These are phyloP conservation scores for Metschnikowia lochheadii DNA, from an alignment of 805 yeast genomes.

Conservation along the genomic window DNA sequence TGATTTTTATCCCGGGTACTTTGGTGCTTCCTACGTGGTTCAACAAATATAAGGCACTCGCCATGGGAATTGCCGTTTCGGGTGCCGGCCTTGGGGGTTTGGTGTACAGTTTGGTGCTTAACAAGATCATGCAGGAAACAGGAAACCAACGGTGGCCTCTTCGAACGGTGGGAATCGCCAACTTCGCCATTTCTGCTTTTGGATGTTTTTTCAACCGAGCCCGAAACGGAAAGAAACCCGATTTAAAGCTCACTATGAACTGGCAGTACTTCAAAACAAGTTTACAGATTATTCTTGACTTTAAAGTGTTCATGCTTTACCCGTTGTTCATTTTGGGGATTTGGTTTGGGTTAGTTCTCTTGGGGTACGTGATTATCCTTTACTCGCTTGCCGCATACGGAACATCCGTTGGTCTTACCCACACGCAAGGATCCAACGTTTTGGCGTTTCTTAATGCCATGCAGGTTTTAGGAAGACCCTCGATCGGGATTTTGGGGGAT, in stretches of 20 bases:
- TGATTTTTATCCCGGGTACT: conserved; percentile 56
- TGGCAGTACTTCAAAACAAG: conserved; percentile 18
- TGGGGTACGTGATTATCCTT: conserved; percentile 35
- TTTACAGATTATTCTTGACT: conserved; percentile 35
- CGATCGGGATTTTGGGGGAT: conserved; percentile 47
- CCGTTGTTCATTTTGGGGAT: conserved; percentile 23
- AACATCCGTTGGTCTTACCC: conserved; percentile 41
- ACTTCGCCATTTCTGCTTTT: conserved; percentile 28
- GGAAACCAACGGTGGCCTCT: conserved; percentile 45
- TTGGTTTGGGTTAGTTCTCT: conserved; percentile 36
- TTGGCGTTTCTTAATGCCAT: conserved; percentile 38
- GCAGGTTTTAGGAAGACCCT: conserved; percentile 48
- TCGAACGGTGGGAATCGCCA: conserved; percentile 35
- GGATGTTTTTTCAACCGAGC: conserved; percentile 44
- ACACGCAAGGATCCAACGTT: conserved; percentile 28
- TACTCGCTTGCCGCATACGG: conserved; percentile 40
- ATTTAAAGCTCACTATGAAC: conserved; percentile 22
- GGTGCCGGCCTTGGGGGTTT: conserved; percentile 55
- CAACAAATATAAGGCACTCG: conserved; percentile 53
- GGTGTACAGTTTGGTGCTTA: conserved; percentile 41
- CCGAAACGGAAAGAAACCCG: conserved; percentile 31
- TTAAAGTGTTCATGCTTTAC: conserved; percentile 22
- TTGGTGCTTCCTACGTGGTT: conserved; percentile 70
- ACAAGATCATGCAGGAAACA: conserved; percentile 34
- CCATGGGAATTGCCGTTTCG: conserved; percentile 45